These are phyloP conservation scores for Sphagnum tenellum DNA, from an alignment of 225 moss, liverwort and hornwort genomes.

Conservation along the genomic window DNA sequence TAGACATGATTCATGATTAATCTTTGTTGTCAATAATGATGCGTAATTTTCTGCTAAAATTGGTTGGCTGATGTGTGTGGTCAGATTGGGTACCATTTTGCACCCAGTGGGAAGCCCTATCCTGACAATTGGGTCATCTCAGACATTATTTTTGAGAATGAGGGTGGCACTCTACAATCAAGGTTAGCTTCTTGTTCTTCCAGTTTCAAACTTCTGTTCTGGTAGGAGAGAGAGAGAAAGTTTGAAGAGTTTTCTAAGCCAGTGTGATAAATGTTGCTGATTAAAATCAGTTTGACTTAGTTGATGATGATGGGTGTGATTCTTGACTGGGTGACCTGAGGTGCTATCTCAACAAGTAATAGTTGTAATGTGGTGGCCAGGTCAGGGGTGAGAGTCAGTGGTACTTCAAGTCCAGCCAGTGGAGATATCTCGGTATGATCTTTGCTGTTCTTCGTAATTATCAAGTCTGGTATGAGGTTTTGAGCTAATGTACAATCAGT, in stretches of 20 bases:
- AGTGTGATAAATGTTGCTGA: too few species aligned
- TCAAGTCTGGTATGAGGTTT: too few species aligned
- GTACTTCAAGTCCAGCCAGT: constrained; percentile 47
- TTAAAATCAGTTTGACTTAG: too few species aligned
- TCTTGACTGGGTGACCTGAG: too few species aligned
- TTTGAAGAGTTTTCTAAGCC: too few species aligned
- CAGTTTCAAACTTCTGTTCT: too few species aligned
- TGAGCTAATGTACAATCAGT: too few species aligned
- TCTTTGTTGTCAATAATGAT: too few species aligned
- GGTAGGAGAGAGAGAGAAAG: too few species aligned
- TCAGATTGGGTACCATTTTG: constrained; percentile 81
- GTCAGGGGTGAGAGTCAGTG: constrained; percentile 58
- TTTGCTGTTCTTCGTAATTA: neutral
- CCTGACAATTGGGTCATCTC: constrained; percentile 90
- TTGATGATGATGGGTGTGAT: too few species aligned
- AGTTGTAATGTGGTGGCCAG: constrained; percentile 20
- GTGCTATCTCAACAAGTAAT: too few species aligned
- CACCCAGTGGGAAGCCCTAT: constrained; percentile 83
- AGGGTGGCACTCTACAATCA: constrained; percentile 70
- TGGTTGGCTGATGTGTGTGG: constrained; percentile 5
- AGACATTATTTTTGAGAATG: constrained; percentile 83
- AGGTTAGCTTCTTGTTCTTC: constrained; percentile 25
- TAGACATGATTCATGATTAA: too few species aligned
- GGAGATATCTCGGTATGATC: constrained; percentile 66
- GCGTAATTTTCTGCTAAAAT: neutral